A percentile compares a stretch with the other conserved stretches of the same genome.
Conservation (phyloP, 257 asterid species). For the Solanum chilense region DNA sequence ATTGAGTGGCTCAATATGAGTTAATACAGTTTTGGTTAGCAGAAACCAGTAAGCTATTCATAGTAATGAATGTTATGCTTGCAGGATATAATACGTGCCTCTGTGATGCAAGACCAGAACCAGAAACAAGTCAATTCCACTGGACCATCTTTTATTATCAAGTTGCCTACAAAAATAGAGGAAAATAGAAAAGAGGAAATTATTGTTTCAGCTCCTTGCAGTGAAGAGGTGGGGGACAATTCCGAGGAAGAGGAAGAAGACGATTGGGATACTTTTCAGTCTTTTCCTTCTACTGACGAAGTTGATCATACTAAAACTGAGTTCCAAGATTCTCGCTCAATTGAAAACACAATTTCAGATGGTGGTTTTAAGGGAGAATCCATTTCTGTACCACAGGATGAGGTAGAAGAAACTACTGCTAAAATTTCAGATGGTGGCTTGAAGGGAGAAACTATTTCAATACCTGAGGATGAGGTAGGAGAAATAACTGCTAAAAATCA, state of each 20-base stretch:
- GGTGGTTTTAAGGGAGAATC: constrained; percentile 3
- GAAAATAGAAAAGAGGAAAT: constrained; percentile 15
- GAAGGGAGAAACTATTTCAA: constrained; percentile 17
- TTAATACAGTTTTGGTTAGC: not conserved
- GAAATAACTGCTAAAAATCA: constrained; percentile 7
- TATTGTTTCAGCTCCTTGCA: constrained; percentile 21
- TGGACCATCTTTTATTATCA: constrained; percentile 51
- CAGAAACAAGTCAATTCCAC: constrained; percentile 31
- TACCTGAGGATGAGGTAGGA: constrained; percentile 12
- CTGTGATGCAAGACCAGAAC: constrained; percentile 62
- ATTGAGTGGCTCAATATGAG: not conserved
- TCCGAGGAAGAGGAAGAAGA: constrained; percentile 54
- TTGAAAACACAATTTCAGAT: constrained; percentile 14
- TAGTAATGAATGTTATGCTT: constrained; percentile 6
- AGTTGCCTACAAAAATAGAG: constrained; percentile 51
- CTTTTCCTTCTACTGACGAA: constrained; percentile 63
- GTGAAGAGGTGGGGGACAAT: constrained; percentile 25
- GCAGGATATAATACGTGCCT: constrained; percentile 89
- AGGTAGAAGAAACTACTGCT: constrained; percentile 7
- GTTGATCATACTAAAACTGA: constrained; percentile 24
- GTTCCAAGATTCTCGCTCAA: not conserved
- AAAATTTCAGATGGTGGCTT: constrained; percentile 1
- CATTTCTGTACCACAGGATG: constrained; percentile 16
- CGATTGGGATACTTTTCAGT: constrained; percentile 98
- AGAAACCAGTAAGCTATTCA: not conserved